Conservation (phyloP, 2,329 filamentous ascomycete species). For the Arthrobotrys entomopaga region DNA sequence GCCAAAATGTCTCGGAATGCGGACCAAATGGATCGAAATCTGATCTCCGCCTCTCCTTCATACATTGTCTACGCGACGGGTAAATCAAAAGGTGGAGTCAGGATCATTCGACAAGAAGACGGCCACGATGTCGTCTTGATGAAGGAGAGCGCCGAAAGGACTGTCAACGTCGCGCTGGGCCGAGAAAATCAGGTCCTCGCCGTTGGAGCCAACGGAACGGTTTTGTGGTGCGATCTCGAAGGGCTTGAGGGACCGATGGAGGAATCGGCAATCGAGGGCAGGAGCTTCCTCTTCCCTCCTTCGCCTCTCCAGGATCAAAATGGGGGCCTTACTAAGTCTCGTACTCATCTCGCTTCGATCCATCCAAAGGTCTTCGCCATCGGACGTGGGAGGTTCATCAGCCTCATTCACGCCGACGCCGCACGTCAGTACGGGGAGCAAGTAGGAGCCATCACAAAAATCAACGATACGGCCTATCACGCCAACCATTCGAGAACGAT, state of each 20-base stretch:
- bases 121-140: slow-evolving; percentile 92
- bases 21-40: slow-evolving; percentile 92
- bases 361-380: slow-evolving; percentile 96
- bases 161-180: slow-evolving; percentile 86
- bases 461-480: slow-evolving; percentile 88
- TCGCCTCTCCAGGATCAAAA: slow-evolving; percentile 88
- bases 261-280: slow-evolving; percentile 80
- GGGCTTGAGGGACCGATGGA: slow-evolving; percentile 66
- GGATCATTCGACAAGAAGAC: slow-evolving; percentile 93
- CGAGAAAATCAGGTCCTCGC: slow-evolving; percentile 78
- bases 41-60: slow-evolving; percentile 86
- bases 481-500: slow-evolving; percentile 90
- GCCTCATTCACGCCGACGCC: slow-evolving; percentile 76
- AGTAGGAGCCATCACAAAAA: slow-evolving; percentile 65
- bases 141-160: slow-evolving; percentile 87
- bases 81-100: slow-evolving; percentile 84
- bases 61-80: slow-evolving; percentile 96
- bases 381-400: slow-evolving; percentile 93
- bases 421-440: slow-evolving; percentile 66
- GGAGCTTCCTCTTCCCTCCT: slow-evolving; percentile 89
- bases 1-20: slow-evolving; percentile 96
- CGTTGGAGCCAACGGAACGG: slow-evolving; percentile 91
- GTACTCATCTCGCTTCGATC: slow-evolving; percentile 85
- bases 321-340: slow-evolving; percentile 92
- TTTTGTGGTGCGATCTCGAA: slow-evolving; percentile 79